Evolutionary conservation across 768 basidiomycete genomes (phyloP).

Genomic region (Pisolithus sp.): DNA sequence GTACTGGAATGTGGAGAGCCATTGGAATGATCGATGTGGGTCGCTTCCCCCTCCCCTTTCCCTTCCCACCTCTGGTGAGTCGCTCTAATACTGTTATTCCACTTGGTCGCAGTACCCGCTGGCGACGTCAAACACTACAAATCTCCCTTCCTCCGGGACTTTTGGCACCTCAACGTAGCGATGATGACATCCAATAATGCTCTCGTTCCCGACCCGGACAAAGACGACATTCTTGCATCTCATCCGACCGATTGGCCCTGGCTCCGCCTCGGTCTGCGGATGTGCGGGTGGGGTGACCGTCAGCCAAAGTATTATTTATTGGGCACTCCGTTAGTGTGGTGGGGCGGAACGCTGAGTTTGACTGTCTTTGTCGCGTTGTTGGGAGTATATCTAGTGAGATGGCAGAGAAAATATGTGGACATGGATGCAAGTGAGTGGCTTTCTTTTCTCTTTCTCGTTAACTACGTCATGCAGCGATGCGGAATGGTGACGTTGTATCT

Average conservation of each 20-base stretch:
- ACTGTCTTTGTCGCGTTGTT: conserved; percentile 45
- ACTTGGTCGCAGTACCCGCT: conserved; percentile 54
- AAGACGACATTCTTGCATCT: conserved; percentile 95
- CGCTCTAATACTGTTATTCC: background rate
- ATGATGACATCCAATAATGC: conserved; percentile 99
- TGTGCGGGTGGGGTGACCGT: conserved; percentile 92
- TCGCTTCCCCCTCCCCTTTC: conserved; percentile 16
- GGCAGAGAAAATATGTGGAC: conserved; percentile 86
- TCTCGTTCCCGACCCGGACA: conserved; percentile 94
- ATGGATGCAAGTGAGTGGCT: conserved; percentile 71
- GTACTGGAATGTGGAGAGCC: conserved; percentile 97
- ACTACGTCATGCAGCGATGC: background rate
- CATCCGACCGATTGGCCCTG: conserved; percentile 92
- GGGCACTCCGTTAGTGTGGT: conserved; percentile 91
- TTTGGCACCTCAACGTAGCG: conserved; percentile 98
- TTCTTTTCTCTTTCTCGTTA: background rate
- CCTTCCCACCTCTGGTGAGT: background rate
- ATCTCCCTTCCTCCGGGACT: conserved; percentile 93
- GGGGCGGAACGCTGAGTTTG: conserved; percentile 70
- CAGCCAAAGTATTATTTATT: conserved; percentile 91
- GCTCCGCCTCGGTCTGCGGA: conserved; percentile 81
- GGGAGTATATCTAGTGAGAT: conserved; percentile 69
- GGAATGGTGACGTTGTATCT: conserved; percentile 1
- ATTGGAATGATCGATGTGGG: conserved; percentile 93
- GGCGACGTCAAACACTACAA: conserved; percentile 79